A percentile compares a stretch with the other conserved stretches of the same genome.
phyloP scores from a whole-genome alignment of 2,329 filamentous ascomycete genomes.

The Ceratocystis colombiana region DNA sequence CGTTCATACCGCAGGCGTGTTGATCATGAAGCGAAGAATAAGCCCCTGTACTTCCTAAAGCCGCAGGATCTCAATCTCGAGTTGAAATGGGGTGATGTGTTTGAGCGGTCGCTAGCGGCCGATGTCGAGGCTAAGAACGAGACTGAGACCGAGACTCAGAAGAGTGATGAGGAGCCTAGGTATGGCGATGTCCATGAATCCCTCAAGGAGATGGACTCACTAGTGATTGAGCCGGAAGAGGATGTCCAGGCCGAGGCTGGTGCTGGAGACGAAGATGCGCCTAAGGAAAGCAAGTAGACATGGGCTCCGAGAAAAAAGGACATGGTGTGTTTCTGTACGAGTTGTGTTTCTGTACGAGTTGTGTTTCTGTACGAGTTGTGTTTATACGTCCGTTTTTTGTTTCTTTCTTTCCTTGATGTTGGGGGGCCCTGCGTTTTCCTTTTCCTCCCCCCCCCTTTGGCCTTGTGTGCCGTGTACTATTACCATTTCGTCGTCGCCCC shows the following conservation, averaged over 20 bases:
- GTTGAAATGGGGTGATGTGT: slow-evolving; percentile 33
- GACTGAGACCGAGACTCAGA: not conserved
- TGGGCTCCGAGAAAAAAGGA: not conserved
- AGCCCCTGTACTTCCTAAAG: slow-evolving; percentile 37
- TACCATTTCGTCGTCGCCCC: not conserved
- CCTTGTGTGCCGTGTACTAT: too few relatives aligned
- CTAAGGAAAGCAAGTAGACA: slow-evolving; percentile 6
- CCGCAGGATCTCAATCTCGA: slow-evolving; percentile 35
- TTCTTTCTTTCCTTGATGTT: not conserved
- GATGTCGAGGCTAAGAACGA: not conserved
- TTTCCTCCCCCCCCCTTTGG: not conserved
- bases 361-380: not conserved
- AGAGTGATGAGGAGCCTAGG: not conserved
- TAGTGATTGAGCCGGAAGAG: slow-evolving; percentile 18
- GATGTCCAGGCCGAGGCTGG: not conserved
- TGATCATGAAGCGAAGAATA: slow-evolving; percentile 41
- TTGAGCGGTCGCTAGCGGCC: slow-evolving; percentile 26
- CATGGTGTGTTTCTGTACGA: not conserved
- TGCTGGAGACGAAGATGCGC: not conserved
- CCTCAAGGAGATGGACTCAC: slow-evolving; percentile 1
- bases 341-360: not conserved
- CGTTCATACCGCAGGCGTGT: slow-evolving; percentile 47
- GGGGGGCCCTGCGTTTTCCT: not conserved
- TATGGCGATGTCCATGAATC: slow-evolving; percentile 1
- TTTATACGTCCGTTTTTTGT: not conserved